Evolutionary conservation across 305 asterid species (phyloP).

Genomic region (Fraxinus platypoda): DNA sequence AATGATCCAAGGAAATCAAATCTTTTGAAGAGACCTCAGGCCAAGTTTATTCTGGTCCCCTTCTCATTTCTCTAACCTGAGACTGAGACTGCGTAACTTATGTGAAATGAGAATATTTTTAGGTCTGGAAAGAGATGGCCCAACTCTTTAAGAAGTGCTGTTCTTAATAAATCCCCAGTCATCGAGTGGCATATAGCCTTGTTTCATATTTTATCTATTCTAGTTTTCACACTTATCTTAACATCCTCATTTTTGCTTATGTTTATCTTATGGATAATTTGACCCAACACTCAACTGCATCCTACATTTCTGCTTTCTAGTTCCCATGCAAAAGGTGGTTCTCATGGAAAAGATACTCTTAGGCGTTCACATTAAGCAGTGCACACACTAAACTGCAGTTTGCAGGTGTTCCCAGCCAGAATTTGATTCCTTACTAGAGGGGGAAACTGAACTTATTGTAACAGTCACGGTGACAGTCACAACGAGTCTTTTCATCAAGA

Average conservation of each 20-base stretch:
- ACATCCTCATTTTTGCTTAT: neutral
- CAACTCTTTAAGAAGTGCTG: neutral
- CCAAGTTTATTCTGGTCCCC: neutral
- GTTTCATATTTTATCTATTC: neutral
- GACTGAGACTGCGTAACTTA: neutral
- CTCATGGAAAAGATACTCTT: neutral
- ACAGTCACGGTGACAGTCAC: neutral
- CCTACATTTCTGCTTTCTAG: neutral
- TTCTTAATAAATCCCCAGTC: neutral
- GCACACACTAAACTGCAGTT: neutral
- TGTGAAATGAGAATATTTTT: neutral
- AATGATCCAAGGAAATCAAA: neutral
- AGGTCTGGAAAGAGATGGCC: neutral
- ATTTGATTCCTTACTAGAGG: neutral
- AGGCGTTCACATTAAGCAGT: neutral
- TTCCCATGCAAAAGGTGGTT: neutral
- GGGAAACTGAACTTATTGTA: neutral
- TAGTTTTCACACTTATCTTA: neutral
- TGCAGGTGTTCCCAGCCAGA: neutral
- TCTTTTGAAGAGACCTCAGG: neutral
- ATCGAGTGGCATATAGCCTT: neutral
- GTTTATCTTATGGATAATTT: neutral
- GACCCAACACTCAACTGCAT: neutral
- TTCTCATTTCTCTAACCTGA: neutral
- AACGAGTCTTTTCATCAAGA: neutral